Conservation (phyloP, 306 rosid species). For the Quercus bicolor region DNA sequence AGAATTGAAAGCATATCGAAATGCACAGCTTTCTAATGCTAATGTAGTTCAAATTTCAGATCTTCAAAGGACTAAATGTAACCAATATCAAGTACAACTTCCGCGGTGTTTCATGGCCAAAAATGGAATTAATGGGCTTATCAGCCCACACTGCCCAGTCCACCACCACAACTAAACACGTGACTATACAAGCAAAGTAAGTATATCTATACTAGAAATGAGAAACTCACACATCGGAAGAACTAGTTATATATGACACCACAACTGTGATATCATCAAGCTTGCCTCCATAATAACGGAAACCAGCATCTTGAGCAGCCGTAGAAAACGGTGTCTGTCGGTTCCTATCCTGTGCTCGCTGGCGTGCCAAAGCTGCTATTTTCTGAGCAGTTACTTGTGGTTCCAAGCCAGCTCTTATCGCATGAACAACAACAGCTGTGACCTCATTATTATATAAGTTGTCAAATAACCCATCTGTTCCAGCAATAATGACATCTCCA, state of each 20-base stretch:
- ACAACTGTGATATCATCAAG: conserved; percentile 88
- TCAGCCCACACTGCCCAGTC: conserved; percentile 1
- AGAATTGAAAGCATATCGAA: not conserved
- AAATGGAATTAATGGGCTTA: not conserved
- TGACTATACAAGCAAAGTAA: not conserved
- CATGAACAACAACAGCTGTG: conserved; percentile 54
- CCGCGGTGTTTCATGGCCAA: conserved; percentile 1
- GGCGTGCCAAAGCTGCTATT: conserved; percentile 85
- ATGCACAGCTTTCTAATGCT: not conserved
- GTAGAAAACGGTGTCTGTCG: conserved; percentile 75
- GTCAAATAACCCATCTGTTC: conserved; percentile 92
- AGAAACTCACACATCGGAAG: conserved; percentile 22
- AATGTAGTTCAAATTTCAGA: not conserved
- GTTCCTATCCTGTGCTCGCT: conserved; percentile 59
- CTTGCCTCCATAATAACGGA: conserved; percentile 79
- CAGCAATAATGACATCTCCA: conserved; percentile 80
- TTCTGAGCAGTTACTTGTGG: conserved; percentile 76
- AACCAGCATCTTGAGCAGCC: conserved; percentile 92
- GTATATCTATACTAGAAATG: not conserved
- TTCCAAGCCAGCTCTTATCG: conserved; percentile 57
- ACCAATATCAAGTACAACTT: not conserved
- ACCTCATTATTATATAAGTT: conserved; percentile 69
- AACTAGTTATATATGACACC: conserved; percentile 60
- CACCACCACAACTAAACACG: conserved; percentile 4
- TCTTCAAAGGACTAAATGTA: too few species aligned